A percentile compares a stretch with the other conserved stretches of the same genome.
phyloP scores from a whole-genome alignment of 2,329 filamentous ascomycete species.

The Calonectria naviculata region DNA sequence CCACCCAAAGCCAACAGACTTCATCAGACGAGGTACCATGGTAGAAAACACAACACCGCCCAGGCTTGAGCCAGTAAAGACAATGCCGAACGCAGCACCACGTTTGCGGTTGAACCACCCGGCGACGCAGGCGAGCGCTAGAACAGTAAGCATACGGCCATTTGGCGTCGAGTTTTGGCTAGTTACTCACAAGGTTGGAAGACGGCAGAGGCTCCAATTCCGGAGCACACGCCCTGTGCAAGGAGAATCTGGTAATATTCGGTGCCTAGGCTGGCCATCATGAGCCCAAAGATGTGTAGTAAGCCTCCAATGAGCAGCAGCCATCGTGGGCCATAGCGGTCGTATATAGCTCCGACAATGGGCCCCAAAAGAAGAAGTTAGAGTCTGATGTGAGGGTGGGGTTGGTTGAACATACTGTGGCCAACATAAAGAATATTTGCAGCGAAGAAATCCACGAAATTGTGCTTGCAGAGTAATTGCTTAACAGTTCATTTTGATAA shows the following conservation, averaged over 20 bases:
- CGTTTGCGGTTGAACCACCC: conserved; percentile 49
- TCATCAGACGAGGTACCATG: conserved; percentile 50
- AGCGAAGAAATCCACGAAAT: conserved; percentile 70
- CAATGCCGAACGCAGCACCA: conserved; percentile 49
- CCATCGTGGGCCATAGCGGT: conserved; percentile 71
- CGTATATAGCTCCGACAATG: conserved; percentile 70
- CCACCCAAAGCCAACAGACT: conserved; percentile 50
- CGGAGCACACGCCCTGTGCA: conserved; percentile 51
- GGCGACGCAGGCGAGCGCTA: conserved; percentile 43
- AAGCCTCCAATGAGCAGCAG: conserved; percentile 65
- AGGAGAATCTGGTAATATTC: conserved; percentile 56
- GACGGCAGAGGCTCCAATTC: conserved; percentile 46
- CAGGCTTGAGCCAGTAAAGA: conserved; percentile 48
- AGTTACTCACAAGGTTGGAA: conserved; percentile 43
- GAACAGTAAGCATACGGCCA: background rate
- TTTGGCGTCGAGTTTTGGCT: background rate
- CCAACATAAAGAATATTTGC: conserved; percentile 65
- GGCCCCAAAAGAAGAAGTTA: conserved; percentile 55
- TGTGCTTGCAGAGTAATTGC: conserved; percentile 60
- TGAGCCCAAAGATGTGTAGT: conserved; percentile 70
- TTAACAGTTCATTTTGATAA: conserved; percentile 61
- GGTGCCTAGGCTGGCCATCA: conserved; percentile 67
- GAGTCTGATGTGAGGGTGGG: background rate
- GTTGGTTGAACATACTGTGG: conserved; percentile 42
- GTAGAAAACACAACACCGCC: conserved; percentile 56